phyloP scores from a whole-genome alignment of 2,329 filamentous ascomycete species.

The Penicillium expansum region DNA sequence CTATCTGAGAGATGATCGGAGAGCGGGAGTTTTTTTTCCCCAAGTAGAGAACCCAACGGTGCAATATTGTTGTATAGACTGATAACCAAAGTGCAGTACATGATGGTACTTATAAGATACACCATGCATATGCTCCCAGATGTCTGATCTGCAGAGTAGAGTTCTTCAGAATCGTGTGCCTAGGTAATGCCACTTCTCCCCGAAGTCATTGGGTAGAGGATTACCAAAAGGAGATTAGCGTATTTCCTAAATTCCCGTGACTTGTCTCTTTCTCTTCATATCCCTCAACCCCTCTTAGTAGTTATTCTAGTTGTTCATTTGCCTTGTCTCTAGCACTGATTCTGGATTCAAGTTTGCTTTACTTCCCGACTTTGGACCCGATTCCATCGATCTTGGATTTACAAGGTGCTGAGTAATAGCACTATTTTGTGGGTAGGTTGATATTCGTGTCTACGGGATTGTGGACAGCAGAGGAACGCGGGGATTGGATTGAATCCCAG shows the following conservation, averaged over 20 bases:
- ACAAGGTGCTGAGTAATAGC: slow-evolving; percentile 15
- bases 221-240: slow-evolving; percentile 22
- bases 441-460: slow-evolving; percentile 18
- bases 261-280: slow-evolving; percentile 28
- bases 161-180: not conserved
- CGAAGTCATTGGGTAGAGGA: slow-evolving; percentile 9
- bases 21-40: not conserved
- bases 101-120: not conserved
- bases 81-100: not conserved
- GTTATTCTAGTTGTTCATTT: slow-evolving; percentile 8
- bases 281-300: slow-evolving; percentile 23
- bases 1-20: not conserved
- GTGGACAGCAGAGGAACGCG: slow-evolving; percentile 19
- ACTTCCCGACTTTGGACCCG: not conserved
- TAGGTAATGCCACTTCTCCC: not conserved
- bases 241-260: slow-evolving; percentile 26
- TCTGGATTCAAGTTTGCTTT: not conserved
- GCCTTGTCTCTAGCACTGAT: slow-evolving; percentile 6
- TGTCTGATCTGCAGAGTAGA: not conserved
- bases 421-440: slow-evolving; percentile 25
- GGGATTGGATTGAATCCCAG: slow-evolving; percentile 1
- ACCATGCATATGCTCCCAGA: not conserved
- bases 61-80: too few species aligned
- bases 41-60: not conserved
- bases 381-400: not conserved